phyloP scores from a whole-genome alignment of 2,329 filamentous ascomycete genomes.

The Alternaria brassicicola region DNA sequence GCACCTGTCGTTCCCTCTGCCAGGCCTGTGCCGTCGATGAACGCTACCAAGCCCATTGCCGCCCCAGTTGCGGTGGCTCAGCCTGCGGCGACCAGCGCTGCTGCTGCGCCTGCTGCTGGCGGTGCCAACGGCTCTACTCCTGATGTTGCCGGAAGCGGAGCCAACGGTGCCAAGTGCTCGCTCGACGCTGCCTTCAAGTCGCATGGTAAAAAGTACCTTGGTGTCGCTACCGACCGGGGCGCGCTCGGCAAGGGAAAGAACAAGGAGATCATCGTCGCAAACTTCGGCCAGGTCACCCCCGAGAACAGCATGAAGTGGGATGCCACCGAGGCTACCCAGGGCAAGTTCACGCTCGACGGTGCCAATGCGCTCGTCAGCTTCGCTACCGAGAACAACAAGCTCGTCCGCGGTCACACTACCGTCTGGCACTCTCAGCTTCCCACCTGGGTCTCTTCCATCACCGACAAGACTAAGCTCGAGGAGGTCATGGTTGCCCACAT shows the following conservation, averaged over 20 bases:
- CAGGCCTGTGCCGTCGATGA: slow-evolving; percentile 12
- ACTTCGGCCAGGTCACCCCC: slow-evolving; percentile 69
- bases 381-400: slow-evolving; percentile 61
- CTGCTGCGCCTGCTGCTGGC: neutral
- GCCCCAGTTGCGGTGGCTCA: slow-evolving; percentile 1
- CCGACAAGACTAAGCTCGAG: slow-evolving; percentile 59
- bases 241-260: slow-evolving; percentile 58
- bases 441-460: slow-evolving; percentile 64
- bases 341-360: slow-evolving; percentile 61
- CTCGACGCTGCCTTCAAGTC: slow-evolving; percentile 64
- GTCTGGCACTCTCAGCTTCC: slow-evolving; percentile 64
- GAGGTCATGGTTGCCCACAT: slow-evolving; percentile 66
- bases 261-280: slow-evolving; percentile 62
- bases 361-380: slow-evolving; percentile 67
- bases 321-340: slow-evolving; percentile 56
- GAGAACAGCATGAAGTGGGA: slow-evolving; percentile 77
- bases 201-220: slow-evolving; percentile 70
- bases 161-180: slow-evolving; percentile 32
- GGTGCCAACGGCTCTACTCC: slow-evolving; percentile 9
- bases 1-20: slow-evolving; percentile 9
- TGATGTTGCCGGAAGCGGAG: slow-evolving; percentile 18
- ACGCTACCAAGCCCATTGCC: slow-evolving; percentile 13
- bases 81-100: neutral
- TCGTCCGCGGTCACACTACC: slow-evolving; percentile 68
- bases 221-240: slow-evolving; percentile 62